A percentile compares a stretch with the other conserved stretches of the same genome.
These are phyloP conservation scores for Phytophthora citrophthora DNA, from an alignment of 352 stramenopile genomes.

Conservation along the genomic window DNA sequence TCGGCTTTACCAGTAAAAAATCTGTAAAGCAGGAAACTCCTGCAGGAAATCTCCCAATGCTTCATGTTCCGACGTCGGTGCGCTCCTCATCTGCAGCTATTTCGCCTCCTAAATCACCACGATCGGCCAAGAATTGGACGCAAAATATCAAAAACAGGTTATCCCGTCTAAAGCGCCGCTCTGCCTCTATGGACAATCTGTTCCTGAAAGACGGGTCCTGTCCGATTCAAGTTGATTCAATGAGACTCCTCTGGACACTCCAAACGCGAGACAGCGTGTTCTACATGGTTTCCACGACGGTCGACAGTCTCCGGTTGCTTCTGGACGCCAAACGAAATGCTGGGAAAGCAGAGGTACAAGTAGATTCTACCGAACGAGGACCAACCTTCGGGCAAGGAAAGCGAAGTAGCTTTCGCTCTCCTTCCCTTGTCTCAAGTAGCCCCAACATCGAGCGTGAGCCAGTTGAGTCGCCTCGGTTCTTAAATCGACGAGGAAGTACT, in stretches of 20 bases:
- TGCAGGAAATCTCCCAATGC: slow-evolving; percentile 8
- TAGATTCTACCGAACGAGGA: background rate
- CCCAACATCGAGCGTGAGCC: background rate
- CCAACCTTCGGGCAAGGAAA: slow-evolving; percentile 19
- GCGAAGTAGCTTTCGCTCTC: slow-evolving; percentile 24
- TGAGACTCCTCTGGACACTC: slow-evolving; percentile 84
- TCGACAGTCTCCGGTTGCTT: slow-evolving; percentile 60
- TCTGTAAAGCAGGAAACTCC: slow-evolving; percentile 19
- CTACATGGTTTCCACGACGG: slow-evolving; percentile 65
- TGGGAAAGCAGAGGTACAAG: slow-evolving; percentile 14
- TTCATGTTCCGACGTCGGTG: slow-evolving; percentile 23
- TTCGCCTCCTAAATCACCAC: slow-evolving; percentile 29
- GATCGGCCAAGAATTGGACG: slow-evolving; percentile 52
- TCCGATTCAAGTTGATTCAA: slow-evolving; percentile 83
- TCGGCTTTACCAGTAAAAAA: slow-evolving; percentile 36
- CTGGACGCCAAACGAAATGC: slow-evolving; percentile 37
- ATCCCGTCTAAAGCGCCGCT: slow-evolving; percentile 60
- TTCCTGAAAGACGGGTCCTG: slow-evolving; percentile 72
- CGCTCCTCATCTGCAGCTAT: slow-evolving; percentile 15
- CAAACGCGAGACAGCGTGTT: slow-evolving; percentile 76
- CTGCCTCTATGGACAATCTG: slow-evolving; percentile 76
- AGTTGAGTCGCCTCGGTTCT: background rate
- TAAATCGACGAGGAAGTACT: slow-evolving; percentile 49
- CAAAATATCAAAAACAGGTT: slow-evolving; percentile 64
- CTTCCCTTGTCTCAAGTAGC: slow-evolving; percentile 18